Percentiles rank a stretch among this genome's conserved stretches.
These are phyloP conservation scores for Hypoxylon sp. DNA, from an alignment of 2,329 filamentous ascomycete genomes.

Conservation along the genomic window DNA sequence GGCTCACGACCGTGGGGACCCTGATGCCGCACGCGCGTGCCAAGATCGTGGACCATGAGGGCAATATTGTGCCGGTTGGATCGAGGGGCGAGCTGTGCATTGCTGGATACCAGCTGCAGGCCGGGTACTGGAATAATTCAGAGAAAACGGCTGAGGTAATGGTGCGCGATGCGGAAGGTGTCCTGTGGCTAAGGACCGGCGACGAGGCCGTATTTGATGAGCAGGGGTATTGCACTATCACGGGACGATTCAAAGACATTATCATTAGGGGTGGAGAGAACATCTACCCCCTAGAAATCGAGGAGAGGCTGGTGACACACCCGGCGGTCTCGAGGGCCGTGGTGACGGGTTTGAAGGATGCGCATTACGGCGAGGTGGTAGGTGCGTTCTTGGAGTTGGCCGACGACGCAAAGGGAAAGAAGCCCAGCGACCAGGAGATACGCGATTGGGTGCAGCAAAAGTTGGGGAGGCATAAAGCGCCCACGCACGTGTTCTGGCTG, in stretches of 20 bases:
- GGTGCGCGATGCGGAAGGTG: constrained; percentile 66
- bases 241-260: constrained; percentile 83
- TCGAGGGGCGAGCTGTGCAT: constrained; percentile 81
- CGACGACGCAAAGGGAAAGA: constrained; percentile 51
- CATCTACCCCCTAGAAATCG: constrained; percentile 81
- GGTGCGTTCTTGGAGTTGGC: constrained; percentile 71
- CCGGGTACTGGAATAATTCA: constrained; percentile 77
- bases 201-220: constrained; percentile 79
- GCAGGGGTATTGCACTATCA: constrained; percentile 79
- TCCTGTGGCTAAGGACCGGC: constrained; percentile 76
- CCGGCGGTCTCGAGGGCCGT: constrained; percentile 73
- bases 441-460: constrained; percentile 73
- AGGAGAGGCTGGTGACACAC: constrained; percentile 78
- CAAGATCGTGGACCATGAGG: constrained; percentile 81
- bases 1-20: constrained; percentile 80
- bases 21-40: constrained; percentile 82
- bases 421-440: constrained; percentile 68
- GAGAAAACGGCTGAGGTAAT: constrained; percentile 78
- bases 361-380: constrained; percentile 81
- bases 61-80: constrained; percentile 76
- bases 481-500: constrained; percentile 82
- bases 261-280: constrained; percentile 84
- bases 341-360: constrained; percentile 78
- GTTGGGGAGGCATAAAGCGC: constrained; percentile 77
- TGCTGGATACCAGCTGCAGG: constrained; percentile 81